Evolutionary conservation across 768 basidiomycete species (phyloP).

Genomic region (Mycena filopes): DNA sequence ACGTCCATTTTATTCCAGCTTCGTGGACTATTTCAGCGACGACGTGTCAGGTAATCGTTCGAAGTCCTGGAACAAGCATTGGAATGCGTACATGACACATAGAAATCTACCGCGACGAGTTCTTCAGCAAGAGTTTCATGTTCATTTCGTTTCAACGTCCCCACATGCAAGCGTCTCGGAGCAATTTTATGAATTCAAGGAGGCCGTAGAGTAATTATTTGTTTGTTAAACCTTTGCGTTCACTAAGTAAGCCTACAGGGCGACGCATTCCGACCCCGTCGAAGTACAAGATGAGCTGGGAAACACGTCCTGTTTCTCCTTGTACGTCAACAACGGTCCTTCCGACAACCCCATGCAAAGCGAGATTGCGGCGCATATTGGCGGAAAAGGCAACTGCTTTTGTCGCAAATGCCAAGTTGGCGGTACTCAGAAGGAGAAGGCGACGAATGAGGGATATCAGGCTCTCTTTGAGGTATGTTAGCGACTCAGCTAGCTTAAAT

Average conservation of each 20-base stretch:
- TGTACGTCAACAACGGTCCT: neutral
- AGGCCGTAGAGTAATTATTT: neutral
- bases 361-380: neutral
- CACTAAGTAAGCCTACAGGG: too few relatives aligned
- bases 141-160: neutral
- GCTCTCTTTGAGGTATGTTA: neutral
- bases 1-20: neutral
- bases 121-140: neutral
- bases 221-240: too few relatives aligned
- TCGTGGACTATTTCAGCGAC: neutral
- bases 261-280: too few relatives aligned
- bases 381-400: neutral
- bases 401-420: neutral
- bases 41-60: neutral
- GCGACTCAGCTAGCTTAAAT: slow-evolving; percentile 19
- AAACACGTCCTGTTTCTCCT: neutral
- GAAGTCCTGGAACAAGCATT: neutral
- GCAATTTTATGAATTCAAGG: neutral
- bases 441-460: neutral
- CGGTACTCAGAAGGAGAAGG: slow-evolving; percentile 30
- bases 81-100: neutral
- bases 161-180: neutral
- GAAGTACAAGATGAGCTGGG: neutral
- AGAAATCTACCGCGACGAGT: neutral
- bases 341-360: neutral